Base-by-base conservation (phyloP, 2,329 filamentous ascomycete species). In the Trichoderma sp. region DNA sequence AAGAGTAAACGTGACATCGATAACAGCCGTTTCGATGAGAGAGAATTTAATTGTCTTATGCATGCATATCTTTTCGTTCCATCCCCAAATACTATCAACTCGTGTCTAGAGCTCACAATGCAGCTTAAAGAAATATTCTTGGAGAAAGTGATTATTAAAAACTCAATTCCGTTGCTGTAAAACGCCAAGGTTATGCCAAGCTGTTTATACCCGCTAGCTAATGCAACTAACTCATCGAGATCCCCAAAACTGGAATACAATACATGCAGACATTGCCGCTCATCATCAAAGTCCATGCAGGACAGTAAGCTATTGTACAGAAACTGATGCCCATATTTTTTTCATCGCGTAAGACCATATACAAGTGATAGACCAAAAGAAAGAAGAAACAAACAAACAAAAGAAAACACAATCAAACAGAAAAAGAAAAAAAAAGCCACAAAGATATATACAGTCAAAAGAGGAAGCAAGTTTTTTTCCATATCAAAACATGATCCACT, bases 401-500 rank as follows among this genome's bases (percentile, higher is more conserved):
- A 10, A 13, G 21, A 47, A 47, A n/a, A n/a, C n/a, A n/a, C 10
- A 35, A 3, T 8, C 6, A 21, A 53, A 53, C 13, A 21, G n/a
- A 8, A 27, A 53, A 21, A 53, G 10, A 24, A 33, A 31, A 27
- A 43, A 35, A 13, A 27, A 35, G n/a, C 37, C 52, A 57, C 21
- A n/a, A 27, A 52, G 35, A 37, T 52, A 58, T 35, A 33, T 49
- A 67, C 27, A 67, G 24, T 67, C 53, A 6, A 67, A 67, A 67
- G 40, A 67, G 40, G 53, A 49, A 67, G 35, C 19, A 43, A 35
- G 37, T 49, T 49, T 59, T 59, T 66, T 56, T 19, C 10, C 27
- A 62, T 24, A 60, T 84, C 79, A 90, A 77, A 89, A 88, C 87
- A 90, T 89, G 75, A 89, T 89, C 87, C 87, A 89, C 79, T 90